Conservation (phyloP, 2,329 filamentous ascomycete species). For the Aspergillus viridinutans region DNA sequence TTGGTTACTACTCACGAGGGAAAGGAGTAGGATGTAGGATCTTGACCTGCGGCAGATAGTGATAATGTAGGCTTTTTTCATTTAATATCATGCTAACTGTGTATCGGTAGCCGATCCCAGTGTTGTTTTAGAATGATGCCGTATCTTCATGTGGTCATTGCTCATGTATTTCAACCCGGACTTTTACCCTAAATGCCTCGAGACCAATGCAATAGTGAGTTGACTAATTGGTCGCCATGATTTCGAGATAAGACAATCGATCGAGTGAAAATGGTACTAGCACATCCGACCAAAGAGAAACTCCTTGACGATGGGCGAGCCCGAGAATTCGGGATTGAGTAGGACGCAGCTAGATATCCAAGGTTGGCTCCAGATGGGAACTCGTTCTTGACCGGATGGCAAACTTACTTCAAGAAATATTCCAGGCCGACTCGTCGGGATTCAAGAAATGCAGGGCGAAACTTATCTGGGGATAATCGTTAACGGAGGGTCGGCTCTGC, state of each 20-base stretch:
- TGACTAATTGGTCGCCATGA: background rate
- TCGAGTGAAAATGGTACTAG: conserved; percentile 6
- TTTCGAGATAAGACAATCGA: background rate
- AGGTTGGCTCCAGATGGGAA: background rate
- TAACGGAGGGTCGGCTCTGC: background rate
- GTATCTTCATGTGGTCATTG: background rate
- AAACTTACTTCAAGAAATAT: conserved; percentile 84
- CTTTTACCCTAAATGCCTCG: background rate
- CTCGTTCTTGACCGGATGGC: background rate
- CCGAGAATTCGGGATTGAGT: conserved; percentile 88
- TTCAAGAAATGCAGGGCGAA: conserved; percentile 80
- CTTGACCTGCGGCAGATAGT: background rate
- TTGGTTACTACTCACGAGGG: conserved; percentile 9
- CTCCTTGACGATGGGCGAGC: conserved; percentile 84
- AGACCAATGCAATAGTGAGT: conserved; percentile 1
- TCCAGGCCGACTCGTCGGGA: conserved; percentile 74
- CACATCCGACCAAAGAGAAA: conserved; percentile 63
- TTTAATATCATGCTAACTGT: background rate
- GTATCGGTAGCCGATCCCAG: too few relatives aligned
- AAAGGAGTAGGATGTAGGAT: conserved; percentile 1
- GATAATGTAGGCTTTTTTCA: background rate
- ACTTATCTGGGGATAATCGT: conserved; percentile 49
- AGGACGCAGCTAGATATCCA: conserved; percentile 67
- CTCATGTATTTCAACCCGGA: background rate
- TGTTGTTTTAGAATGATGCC: background rate